Percentiles rank a stretch among this genome's conserved stretches.
Evolutionary conservation across 2,329 filamentous ascomycete genomes (phyloP).

Genomic region (Davidsoniella eucalypti): DNA sequence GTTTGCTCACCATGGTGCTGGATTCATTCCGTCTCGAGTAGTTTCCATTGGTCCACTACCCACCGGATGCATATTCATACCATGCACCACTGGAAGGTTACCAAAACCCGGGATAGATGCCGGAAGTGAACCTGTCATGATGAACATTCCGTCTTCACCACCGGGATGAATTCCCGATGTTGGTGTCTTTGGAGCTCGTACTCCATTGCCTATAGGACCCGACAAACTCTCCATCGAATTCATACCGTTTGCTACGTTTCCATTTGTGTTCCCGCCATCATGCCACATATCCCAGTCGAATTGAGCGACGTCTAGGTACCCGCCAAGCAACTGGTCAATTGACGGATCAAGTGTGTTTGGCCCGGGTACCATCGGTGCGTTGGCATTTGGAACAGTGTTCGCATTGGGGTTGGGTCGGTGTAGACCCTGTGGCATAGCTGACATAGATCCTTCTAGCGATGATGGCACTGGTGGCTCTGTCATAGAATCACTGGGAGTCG

Average conservation of each 20-base stretch:
- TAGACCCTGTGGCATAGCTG: constrained; percentile 11
- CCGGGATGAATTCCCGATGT: neutral
- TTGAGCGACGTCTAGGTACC: constrained; percentile 26
- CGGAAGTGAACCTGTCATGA: constrained; percentile 1
- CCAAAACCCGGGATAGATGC: constrained; percentile 10
- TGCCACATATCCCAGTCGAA: constrained; percentile 32
- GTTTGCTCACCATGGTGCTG: too few species aligned
- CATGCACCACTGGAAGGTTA: constrained; percentile 7
- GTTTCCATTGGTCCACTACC: too few species aligned
- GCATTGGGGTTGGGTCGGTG: constrained; percentile 1
- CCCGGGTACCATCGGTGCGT: neutral
- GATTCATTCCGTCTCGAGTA: too few species aligned
- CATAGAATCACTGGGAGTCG: constrained; percentile 16
- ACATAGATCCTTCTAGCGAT: constrained; percentile 9
- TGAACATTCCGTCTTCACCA: neutral
- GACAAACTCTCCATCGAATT: neutral
- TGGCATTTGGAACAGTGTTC: neutral
- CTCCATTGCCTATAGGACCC: neutral
- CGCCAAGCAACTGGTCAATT: constrained; percentile 29
- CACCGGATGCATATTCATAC: constrained; percentile 1
- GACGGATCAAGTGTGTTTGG: constrained; percentile 14
- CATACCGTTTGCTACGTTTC: neutral
- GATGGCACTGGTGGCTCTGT: constrained; percentile 8
- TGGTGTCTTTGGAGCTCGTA: neutral
- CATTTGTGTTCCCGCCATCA: neutral